Conservation (phyloP, 176 grass and related monocot genomes). For the Puccinellia tenuiflora region DNA sequence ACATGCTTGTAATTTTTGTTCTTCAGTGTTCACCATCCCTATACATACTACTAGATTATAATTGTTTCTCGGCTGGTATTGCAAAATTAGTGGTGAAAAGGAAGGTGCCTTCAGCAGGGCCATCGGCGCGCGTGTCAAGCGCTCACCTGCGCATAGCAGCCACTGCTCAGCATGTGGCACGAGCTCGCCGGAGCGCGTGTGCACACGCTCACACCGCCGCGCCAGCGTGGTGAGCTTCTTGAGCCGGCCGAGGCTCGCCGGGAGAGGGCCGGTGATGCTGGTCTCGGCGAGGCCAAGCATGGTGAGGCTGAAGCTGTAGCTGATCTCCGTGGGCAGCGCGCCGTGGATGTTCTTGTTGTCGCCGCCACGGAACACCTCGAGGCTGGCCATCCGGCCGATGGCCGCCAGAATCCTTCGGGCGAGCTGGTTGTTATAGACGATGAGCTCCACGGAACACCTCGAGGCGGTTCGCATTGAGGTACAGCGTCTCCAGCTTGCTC, state of each 20-base stretch:
- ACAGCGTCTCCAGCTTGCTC: constrained; percentile 50
- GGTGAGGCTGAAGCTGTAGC: constrained; percentile 56
- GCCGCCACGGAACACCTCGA: constrained; percentile 59
- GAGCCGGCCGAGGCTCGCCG: constrained; percentile 42
- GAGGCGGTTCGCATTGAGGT: constrained; percentile 65
- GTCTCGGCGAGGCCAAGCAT: constrained; percentile 81
- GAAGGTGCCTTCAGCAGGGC: no score
- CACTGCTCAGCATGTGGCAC: no score
- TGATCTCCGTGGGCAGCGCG: constrained; percentile 49
- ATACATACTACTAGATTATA: no score
- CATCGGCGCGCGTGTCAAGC: no score
- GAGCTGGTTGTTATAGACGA: constrained; percentile 79
- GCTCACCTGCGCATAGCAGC: no score
- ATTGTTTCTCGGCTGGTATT: no score
- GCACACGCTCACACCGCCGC: no score
- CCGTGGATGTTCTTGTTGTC: constrained; percentile 73
- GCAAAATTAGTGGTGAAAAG: no score
- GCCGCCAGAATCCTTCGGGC: constrained; percentile 44
- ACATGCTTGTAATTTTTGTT: no score
- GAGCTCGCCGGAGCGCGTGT: no score
- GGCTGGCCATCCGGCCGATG: constrained; percentile 34
- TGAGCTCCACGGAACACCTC: constrained; percentile 53
- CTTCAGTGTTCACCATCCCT: no score
- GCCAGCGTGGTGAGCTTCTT: constrained; percentile 67
- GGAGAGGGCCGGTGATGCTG: constrained; percentile 59